Evolutionary conservation across 148 eudicot species (phyloP), one percentile per base, ranked within the genome.

Genomic region (Cornus kousa): DNA sequence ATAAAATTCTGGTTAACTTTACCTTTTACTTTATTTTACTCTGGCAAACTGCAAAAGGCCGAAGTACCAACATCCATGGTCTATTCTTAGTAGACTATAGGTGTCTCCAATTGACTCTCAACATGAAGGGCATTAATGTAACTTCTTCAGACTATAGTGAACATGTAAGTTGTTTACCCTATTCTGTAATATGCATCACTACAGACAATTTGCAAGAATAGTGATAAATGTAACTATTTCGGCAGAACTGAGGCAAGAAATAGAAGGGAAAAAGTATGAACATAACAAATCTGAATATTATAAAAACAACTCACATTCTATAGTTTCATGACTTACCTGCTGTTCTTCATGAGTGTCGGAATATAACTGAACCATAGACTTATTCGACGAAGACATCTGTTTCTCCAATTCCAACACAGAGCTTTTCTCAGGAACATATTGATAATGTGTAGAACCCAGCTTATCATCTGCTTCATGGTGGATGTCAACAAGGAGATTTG

Each of bases 261-360:
- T 17, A 24, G 4, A 66, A 65, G 48, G n/a, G 14, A 22, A 66
- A 23, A 16, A 53, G 9, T 32, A 64, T 65, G 19, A 35, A 48
- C 60, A 37, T 20, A 28, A 32, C n/a, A 5, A 77, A 3, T 66
- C 2, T 50, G 14, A 53, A 53, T 53, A 53, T 17, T 33, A 39
- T 12, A 28, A 68, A 80, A 83, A 74, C 23, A 65, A 37, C 70
- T 32, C 17, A 70, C 2, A 20, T 3, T 62, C 33, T 53, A 53
- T 12, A 72, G 35, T 48, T 35, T 50, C 67, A 74, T 35, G 20
- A 70, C 82, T 82, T 88, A 92, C 94, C 82, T 75, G 79, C 67
- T 78, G 64, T 75, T 80, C 88, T 81, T 82, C 78, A 74, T 20
- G 77, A 79, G 84, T 72, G 53, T 68, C 69, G 62, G 55, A 75